A percentile compares a stretch with the other conserved stretches of the same genome.
Conservation (phyloP, 257 asterid species). For the Salvia splendens region DNA sequence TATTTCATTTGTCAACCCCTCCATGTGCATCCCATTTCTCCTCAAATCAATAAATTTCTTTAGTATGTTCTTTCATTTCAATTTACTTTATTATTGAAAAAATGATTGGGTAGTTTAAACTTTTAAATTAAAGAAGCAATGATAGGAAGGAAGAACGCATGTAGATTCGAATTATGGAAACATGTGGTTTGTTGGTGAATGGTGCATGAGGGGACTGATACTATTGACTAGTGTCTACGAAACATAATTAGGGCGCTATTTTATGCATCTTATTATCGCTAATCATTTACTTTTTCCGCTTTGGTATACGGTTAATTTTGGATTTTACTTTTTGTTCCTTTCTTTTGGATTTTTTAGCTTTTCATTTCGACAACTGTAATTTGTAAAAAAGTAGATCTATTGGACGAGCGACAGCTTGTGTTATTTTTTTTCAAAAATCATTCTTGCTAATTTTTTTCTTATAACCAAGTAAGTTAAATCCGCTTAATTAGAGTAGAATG, state of each 20-base stretch:
- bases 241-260: conserved; percentile 30
- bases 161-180: conserved; percentile 29
- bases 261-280: conserved; percentile 9
- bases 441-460: too few relatives aligned
- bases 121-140: conserved; percentile 31
- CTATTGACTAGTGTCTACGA: neutral
- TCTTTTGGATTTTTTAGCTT: neutral
- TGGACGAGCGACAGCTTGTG: too few relatives aligned
- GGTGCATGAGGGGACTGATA: neutral
- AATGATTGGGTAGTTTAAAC: neutral
- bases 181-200: conserved; percentile 29
- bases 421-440: too few relatives aligned
- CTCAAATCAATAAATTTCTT: neutral
- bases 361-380: neutral
- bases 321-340: conserved; percentile 12
- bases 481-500: too few relatives aligned
- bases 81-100: neutral
- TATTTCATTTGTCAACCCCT: conserved; percentile 38
- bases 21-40: conserved; percentile 45
- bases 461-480: too few relatives aligned
- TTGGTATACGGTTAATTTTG: conserved; percentile 24
- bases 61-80: neutral
- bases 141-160: conserved; percentile 18
- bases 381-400: neutral
- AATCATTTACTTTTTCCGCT: conserved; percentile 27